Conservation (phyloP, 2,329 filamentous ascomycete species). For the Blastomyces silverae region DNA sequence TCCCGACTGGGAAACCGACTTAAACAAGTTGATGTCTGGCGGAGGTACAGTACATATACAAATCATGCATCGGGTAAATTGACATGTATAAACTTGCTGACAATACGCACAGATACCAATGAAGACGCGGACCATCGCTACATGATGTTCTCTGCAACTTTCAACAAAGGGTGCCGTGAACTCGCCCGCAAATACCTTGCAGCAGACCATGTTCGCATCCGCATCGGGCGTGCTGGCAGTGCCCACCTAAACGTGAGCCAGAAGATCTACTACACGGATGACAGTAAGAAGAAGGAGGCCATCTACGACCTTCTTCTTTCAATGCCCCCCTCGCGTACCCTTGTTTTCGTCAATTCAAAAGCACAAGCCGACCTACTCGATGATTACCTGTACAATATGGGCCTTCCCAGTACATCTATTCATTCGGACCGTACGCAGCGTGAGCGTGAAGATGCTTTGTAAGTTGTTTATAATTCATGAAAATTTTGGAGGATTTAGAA, state of each 20-base stretch:
- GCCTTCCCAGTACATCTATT: slow-evolving; percentile 78
- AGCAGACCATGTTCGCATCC: slow-evolving; percentile 68
- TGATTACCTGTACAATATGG: slow-evolving; percentile 74
- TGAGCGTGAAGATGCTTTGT: slow-evolving; percentile 85
- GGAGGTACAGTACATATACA: slow-evolving; percentile 59
- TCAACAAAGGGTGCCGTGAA: slow-evolving; percentile 70
- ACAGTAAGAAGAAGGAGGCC: slow-evolving; percentile 59
- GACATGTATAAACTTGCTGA: slow-evolving; percentile 8
- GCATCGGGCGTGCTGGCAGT: slow-evolving; percentile 78
- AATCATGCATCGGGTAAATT: not conserved
- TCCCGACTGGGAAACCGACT: slow-evolving; percentile 67
- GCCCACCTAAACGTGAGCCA: slow-evolving; percentile 79
- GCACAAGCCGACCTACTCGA: slow-evolving; percentile 73
- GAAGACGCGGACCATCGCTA: slow-evolving; percentile 62
- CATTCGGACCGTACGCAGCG: slow-evolving; percentile 79
- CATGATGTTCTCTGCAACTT: slow-evolving; percentile 92
- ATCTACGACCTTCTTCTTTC: slow-evolving; percentile 66
- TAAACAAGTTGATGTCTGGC: slow-evolving; percentile 69
- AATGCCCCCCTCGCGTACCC: slow-evolving; percentile 65
- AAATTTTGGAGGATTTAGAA: not conserved
- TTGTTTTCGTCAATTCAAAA: slow-evolving; percentile 87
- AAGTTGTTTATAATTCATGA: slow-evolving; percentile 32
- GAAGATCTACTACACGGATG: slow-evolving; percentile 57
- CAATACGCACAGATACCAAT: slow-evolving; percentile 55
- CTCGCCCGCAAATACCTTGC: slow-evolving; percentile 71